Percentiles rank a stretch among this genome's conserved stretches.
phyloP scores from a whole-genome alignment of 768 basidiomycete genomes.

The Boletus speciosus region DNA sequence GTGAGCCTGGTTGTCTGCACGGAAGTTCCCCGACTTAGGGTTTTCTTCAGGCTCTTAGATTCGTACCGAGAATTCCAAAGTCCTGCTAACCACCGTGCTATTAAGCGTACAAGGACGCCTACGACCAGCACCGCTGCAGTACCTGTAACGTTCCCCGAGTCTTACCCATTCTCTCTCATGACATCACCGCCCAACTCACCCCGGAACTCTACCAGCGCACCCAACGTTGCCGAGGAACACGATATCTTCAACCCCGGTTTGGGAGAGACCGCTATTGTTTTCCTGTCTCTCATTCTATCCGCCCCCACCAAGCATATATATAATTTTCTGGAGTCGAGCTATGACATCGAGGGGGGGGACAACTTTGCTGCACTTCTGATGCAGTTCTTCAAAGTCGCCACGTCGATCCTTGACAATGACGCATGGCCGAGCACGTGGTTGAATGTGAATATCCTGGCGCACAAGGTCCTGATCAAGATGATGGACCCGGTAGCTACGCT shows the following conservation, averaged over 20 bases:
- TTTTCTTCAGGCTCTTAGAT: constrained; percentile 62
- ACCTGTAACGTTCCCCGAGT: constrained; percentile 88
- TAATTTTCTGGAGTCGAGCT: constrained; percentile 70
- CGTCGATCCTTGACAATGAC: constrained; percentile 79
- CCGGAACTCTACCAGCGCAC: constrained; percentile 40
- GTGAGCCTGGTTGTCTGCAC: constrained; percentile 38
- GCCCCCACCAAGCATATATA: constrained; percentile 74
- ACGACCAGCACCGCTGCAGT: constrained; percentile 53
- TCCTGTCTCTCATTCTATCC: constrained; percentile 78
- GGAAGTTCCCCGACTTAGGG: constrained; percentile 1
- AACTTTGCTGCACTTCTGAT: constrained; percentile 67
- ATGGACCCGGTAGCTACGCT: constrained; percentile 77
- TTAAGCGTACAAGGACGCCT: constrained; percentile 63
- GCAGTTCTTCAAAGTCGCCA: constrained; percentile 77
- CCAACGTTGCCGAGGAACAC: constrained; percentile 44
- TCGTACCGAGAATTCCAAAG: constrained; percentile 83
- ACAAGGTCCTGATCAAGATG: constrained; percentile 84
- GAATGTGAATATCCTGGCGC: constrained; percentile 84
- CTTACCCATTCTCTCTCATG: constrained; percentile 87
- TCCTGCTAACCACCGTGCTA: constrained; percentile 58
- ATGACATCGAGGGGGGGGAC: constrained; percentile 88
- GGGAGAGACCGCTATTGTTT: constrained; percentile 83
- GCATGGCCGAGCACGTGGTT: constrained; percentile 91
- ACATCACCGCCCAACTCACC: constrained; percentile 58
- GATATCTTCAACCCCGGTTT: constrained; percentile 66